Percentiles rank a stretch among this genome's conserved stretches.
These are phyloP conservation scores for Yarrowia sp. DNA, from an alignment of 805 yeast species.

Conservation along the genomic window DNA sequence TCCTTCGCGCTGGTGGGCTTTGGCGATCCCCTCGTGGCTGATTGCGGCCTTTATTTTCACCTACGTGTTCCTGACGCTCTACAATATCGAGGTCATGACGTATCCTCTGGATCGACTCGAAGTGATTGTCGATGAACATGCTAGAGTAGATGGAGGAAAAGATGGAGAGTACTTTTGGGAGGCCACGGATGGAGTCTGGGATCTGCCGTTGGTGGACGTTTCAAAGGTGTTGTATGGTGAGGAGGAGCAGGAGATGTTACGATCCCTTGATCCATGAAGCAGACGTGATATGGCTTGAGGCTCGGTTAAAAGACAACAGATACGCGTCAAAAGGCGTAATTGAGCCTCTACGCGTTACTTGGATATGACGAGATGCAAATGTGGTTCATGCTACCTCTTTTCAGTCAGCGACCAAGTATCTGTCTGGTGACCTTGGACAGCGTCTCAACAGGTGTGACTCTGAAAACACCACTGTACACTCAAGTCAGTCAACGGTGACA, in stretches of 20 bases:
- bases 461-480: no score
- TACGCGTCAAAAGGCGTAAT: no score
- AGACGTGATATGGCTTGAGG: no score
- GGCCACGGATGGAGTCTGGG: constrained; percentile 86
- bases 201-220: constrained; percentile 65
- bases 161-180: constrained; percentile 56
- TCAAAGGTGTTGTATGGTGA: constrained; percentile 46
- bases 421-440: no score
- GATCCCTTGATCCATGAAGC: no score
- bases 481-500: no score
- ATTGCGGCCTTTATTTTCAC: constrained; percentile 74
- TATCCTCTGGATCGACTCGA: constrained; percentile 63
- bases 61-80: constrained; percentile 72
- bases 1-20: constrained; percentile 93
- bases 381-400: no score
- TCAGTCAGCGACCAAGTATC: no score
- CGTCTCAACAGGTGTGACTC: no score
- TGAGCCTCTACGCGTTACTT: no score
- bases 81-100: constrained; percentile 79
- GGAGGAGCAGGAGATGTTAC: background rate
- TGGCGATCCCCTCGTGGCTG: constrained; percentile 74
- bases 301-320: no score
- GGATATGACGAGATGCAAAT: no score
- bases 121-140: constrained; percentile 73
- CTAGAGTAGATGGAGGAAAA: constrained; percentile 50